These are phyloP conservation scores for Lentinula detonsa DNA, from an alignment of 768 basidiomycete genomes.

Conservation along the genomic window DNA sequence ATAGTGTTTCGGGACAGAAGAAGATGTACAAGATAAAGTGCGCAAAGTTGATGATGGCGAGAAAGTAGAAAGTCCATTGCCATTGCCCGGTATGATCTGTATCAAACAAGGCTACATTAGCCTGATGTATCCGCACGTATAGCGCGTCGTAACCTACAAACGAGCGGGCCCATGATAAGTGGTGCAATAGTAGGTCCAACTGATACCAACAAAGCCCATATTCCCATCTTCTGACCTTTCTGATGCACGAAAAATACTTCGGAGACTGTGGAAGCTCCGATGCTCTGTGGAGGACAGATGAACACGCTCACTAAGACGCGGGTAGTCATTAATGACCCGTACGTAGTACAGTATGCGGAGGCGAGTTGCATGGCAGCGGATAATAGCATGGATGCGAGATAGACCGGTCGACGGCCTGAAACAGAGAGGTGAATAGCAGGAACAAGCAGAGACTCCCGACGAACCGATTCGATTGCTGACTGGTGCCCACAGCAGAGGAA, in stretches of 20 bases:
- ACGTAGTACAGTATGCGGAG: constrained; percentile 1
- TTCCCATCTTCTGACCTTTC: constrained; percentile 1
- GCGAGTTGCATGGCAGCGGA: constrained; percentile 1
- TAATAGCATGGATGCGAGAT: constrained; percentile 1
- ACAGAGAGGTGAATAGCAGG: background rate
- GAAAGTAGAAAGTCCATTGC: constrained; percentile 3
- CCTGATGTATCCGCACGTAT: background rate
- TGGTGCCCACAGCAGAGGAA: background rate
- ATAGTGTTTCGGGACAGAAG: background rate
- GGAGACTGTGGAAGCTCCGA: constrained; percentile 1
- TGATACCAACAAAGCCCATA: background rate
- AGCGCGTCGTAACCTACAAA: background rate
- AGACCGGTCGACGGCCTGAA: background rate
- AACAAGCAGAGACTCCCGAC: background rate
- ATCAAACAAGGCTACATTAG: background rate
- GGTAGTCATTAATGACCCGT: background rate
- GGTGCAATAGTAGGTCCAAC: background rate
- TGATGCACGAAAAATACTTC: constrained; percentile 2
- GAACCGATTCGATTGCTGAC: background rate
- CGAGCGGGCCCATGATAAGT: background rate
- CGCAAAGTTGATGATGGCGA: constrained; percentile 1
- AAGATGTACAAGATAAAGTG: background rate
- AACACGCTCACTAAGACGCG: background rate
- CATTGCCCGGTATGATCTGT: background rate
- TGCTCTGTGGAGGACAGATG: constrained; percentile 1